These are phyloP conservation scores for Closterium sp. DNA, from an alignment of 139 green algal species.

Conservation along the genomic window DNA sequence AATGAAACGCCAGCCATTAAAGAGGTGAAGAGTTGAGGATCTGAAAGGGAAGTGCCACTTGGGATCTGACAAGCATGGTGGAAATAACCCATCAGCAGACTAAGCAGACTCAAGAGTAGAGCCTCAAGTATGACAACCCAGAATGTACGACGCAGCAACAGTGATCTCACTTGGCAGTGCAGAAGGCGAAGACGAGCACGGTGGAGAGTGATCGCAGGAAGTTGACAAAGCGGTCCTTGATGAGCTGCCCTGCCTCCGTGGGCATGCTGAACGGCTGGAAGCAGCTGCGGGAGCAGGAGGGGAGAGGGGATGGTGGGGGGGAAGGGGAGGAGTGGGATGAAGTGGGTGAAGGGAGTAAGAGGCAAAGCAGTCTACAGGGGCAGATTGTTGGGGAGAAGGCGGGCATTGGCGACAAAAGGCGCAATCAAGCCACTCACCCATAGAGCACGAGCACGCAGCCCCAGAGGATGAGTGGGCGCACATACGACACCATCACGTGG, in stretches of 20 bases:
- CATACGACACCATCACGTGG: conserved; percentile 22
- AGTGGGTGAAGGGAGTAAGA: too few relatives aligned
- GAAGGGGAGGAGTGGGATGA: too few relatives aligned
- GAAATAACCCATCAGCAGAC: too few relatives aligned
- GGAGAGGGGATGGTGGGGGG: too few relatives aligned
- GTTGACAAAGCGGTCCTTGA: background rate
- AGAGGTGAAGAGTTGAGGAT: too few relatives aligned
- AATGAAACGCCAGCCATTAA: too few relatives aligned
- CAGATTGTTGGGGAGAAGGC: background rate
- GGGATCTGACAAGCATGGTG: too few relatives aligned
- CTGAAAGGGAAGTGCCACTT: too few relatives aligned
- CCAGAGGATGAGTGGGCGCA: conserved; percentile 34
- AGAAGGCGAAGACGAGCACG: conserved; percentile 12
- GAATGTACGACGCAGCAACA: background rate
- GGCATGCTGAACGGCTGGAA: background rate
- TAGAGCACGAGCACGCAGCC: conserved; percentile 12
- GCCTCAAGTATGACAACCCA: too few relatives aligned
- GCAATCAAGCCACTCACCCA: conserved; percentile 9
- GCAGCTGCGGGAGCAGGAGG: background rate
- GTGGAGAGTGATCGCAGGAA: conserved; percentile 9
- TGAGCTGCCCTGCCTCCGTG: background rate
- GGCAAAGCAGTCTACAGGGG: too few relatives aligned
- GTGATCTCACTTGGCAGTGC: background rate
- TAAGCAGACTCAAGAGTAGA: too few relatives aligned
- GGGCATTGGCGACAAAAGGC: too few relatives aligned